A percentile compares a stretch with the other conserved stretches of the same genome.
Evolutionary conservation across 805 yeast species (phyloP).

Genomic region (Maudiozyma bulderi): DNA sequence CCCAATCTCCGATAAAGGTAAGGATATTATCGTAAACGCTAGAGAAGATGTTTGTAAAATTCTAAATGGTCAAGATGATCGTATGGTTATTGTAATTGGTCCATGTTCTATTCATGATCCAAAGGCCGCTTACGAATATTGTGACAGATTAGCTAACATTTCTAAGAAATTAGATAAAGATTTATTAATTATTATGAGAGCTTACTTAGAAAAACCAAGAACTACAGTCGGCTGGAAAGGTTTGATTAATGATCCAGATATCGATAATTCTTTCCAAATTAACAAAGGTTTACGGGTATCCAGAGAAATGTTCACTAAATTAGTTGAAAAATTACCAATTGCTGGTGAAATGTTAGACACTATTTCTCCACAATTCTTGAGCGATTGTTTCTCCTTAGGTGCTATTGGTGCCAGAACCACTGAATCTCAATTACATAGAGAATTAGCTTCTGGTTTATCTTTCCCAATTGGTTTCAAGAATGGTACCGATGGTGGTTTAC

Average conservation of each 20-base stretch:
- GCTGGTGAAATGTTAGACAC: constrained; percentile 98
- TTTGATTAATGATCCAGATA: constrained; percentile 91
- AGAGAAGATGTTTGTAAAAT: constrained; percentile 67
- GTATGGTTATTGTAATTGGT: constrained; percentile 83
- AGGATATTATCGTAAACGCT: constrained; percentile 59
- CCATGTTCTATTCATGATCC: constrained; percentile 98
- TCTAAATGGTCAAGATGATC: constrained; percentile 74
- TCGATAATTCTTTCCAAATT: constrained; percentile 84
- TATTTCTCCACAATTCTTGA: constrained; percentile 89
- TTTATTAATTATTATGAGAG: constrained; percentile 87
- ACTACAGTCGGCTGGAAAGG: constrained; percentile 99
- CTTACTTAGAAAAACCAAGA: constrained; percentile 95
- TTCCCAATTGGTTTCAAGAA: constrained; percentile 98
- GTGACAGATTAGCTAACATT: constrained; percentile 49
- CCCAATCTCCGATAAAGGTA: constrained; percentile 53
- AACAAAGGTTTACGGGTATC: constrained; percentile 89
- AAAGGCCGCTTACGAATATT: constrained; percentile 82
- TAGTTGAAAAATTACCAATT: constrained; percentile 80
- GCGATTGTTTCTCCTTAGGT: constrained; percentile 90
- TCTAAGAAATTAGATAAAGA: constrained; percentile 61
- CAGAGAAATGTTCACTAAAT: constrained; percentile 73
- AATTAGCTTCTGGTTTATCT: constrained; percentile 89
- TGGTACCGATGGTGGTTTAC: constrained; percentile 93
- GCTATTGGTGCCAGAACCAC: constrained; percentile 99
- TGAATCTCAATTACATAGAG: constrained; percentile 95